phyloP scores from a whole-genome alignment of 2,329 filamentous ascomycete genomes.

The Xylariaceae sp. region DNA sequence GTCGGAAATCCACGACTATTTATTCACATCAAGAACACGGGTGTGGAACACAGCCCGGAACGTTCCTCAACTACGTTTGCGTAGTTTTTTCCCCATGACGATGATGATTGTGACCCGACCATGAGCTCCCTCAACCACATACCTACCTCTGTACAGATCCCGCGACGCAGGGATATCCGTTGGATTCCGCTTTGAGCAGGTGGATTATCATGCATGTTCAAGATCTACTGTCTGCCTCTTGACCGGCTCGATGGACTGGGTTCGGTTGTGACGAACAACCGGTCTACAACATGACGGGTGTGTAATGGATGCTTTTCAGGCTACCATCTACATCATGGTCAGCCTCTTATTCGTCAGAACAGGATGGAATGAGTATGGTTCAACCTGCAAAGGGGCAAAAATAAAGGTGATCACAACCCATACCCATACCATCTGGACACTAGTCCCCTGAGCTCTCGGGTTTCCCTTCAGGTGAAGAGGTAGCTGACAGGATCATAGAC shows the following conservation, averaged over 20 bases:
- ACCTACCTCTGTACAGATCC: not conserved
- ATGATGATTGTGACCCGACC: constrained; percentile 1
- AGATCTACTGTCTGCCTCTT: constrained; percentile 11
- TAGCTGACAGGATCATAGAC: constrained; percentile 16
- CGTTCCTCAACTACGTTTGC: constrained; percentile 1
- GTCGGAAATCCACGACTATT: constrained; percentile 11
- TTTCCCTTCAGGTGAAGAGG: constrained; percentile 14
- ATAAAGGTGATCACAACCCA: constrained; percentile 15
- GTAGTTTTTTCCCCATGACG: not conserved
- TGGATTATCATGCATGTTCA: constrained; percentile 12
- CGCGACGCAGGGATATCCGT: constrained; percentile 12
- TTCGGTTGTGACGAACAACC: constrained; percentile 5
- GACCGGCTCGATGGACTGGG: constrained; percentile 10
- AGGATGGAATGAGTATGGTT: constrained; percentile 11
- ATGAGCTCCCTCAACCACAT: constrained; percentile 8
- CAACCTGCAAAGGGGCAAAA: constrained; percentile 11
- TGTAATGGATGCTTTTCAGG: constrained; percentile 5
- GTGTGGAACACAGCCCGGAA: not conserved
- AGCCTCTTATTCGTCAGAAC: constrained; percentile 15
- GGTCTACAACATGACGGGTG: constrained; percentile 9
- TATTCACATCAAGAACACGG: constrained; percentile 7
- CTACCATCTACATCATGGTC: constrained; percentile 1
- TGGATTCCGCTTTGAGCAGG: constrained; percentile 3
- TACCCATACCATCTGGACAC: constrained; percentile 13
- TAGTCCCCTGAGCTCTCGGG: constrained; percentile 11